Base-by-base conservation (phyloP, 345 rosid species). In the Eutrema japonicum region DNA sequence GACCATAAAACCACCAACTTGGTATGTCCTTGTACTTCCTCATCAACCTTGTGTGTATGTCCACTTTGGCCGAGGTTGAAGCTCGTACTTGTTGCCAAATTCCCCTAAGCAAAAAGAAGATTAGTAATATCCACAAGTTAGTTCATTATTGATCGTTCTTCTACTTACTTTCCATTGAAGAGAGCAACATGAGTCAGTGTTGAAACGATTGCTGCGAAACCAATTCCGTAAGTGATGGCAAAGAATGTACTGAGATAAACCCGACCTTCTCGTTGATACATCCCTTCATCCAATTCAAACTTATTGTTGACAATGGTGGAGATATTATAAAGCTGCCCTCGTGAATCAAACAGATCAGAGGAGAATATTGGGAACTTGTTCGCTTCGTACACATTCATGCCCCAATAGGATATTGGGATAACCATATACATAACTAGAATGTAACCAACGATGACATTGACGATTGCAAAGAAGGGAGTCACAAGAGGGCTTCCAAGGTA, bases 21-120 rank as follows among this genome's bases (percentile, higher is more conserved):
- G 89, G 89, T 62, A 84, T 83, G 80, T 57, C 78, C 70, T 84
- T 74, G 61, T 87, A 84, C 75, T 78, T 87, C 78, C 46, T 85
- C 92, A 87, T 85, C 69, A 87, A 50, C 77, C 80, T 87, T 10
- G 89, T 85, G 78, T 87, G 89, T 22, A 87, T 77, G 65, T 87
- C 92, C 14, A 67, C 68, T 66, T 83, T 83, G 18, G 81, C 81
- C 6, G 70, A 59, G 46, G 82, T 36, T 9, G 88, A 80, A 75
- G 87, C 87, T 76, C 77, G 75, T 9, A 83, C 64, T 76, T 87
- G 86, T 64, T 71, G 68, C 72, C 33, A 68, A 53, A 87, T 85
- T 53, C 70, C 83, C 80, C 89, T 85, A 77, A 68, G 16, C 35
- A n/a, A 38, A 38, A 42, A 35, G 4, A 66, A 22, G 27, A 43